A percentile compares a stretch with the other conserved stretches of the same genome.
phyloP scores from a whole-genome alignment of 2,329 filamentous ascomycete species.

The Paradendryphiella salina region DNA sequence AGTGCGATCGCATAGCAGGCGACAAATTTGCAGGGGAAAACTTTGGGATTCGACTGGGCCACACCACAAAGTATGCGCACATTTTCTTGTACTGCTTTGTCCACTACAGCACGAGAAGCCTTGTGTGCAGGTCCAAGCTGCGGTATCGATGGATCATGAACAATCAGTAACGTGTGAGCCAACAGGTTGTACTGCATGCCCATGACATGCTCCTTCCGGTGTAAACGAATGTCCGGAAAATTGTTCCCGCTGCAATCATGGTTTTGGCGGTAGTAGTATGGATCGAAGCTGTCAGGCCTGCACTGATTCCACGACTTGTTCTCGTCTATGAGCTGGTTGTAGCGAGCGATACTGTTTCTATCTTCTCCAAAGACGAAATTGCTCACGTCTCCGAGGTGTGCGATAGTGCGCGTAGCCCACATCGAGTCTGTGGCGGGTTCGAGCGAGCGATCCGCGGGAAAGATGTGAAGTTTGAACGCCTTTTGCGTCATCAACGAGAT shows the following conservation, averaged over 20 bases:
- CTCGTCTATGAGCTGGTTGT: constrained; percentile 40
- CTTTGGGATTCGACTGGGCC: constrained; percentile 40
- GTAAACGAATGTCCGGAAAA: constrained; percentile 44
- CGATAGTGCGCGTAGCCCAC: constrained; percentile 51
- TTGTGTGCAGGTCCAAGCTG: constrained; percentile 43
- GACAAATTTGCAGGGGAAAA: constrained; percentile 43
- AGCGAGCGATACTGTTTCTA: constrained; percentile 36
- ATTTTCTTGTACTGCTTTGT: constrained; percentile 41
- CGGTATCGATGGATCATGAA: constrained; percentile 45
- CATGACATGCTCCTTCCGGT: constrained; percentile 43
- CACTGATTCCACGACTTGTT: constrained; percentile 41
- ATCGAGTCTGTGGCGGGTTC: constrained; percentile 47
- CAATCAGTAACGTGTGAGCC: constrained; percentile 42
- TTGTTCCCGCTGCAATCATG: constrained; percentile 39
- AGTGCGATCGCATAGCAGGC: constrained; percentile 45
- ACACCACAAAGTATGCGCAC: constrained; percentile 44
- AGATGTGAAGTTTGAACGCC: constrained; percentile 44
- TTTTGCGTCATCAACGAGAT: constrained; percentile 45
- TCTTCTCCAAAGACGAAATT: constrained; percentile 45
- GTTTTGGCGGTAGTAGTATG: constrained; percentile 41
- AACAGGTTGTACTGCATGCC: constrained; percentile 43
- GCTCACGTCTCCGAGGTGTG: constrained; percentile 44
- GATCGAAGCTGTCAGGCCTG: constrained; percentile 42
- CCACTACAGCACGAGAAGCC: constrained; percentile 37
- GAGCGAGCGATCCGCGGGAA: constrained; percentile 47